phyloP scores from a whole-genome alignment of 345 rosid genomes.

The Hypericum androsaemum region DNA sequence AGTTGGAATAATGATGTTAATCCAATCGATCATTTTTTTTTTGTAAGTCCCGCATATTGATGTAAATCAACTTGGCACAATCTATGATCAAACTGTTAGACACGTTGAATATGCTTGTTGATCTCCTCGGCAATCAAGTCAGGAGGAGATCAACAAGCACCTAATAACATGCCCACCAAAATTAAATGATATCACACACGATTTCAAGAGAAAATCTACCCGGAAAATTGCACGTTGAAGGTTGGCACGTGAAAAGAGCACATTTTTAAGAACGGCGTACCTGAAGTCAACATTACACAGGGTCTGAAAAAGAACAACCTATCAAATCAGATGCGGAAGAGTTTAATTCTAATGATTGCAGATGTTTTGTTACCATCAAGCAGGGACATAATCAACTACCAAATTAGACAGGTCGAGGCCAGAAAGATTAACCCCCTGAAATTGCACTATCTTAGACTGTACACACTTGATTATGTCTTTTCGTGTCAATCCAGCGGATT shows the following conservation, averaged over 20 bases:
- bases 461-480: constrained; percentile 80
- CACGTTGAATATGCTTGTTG: too few species aligned
- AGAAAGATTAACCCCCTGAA: constrained; percentile 81
- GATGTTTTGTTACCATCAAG: neutral
- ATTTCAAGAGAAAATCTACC: constrained; percentile 23
- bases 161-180: too few species aligned
- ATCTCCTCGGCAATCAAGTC: too few species aligned
- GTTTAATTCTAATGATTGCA: neutral
- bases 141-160: too few species aligned
- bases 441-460: constrained; percentile 64
- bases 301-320: constrained; percentile 46
- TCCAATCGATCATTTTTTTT: constrained; percentile 4
- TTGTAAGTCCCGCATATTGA: neutral
- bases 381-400: constrained; percentile 33
- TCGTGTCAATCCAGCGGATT: constrained; percentile 62
- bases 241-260: constrained; percentile 83
- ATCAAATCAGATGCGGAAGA: neutral
- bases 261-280: constrained; percentile 71
- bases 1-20: constrained; percentile 11
- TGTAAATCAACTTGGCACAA: neutral
- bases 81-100: neutral
- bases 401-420: constrained; percentile 90
- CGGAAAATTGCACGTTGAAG: constrained; percentile 78
- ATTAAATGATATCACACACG: too few species aligned
- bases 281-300: constrained; percentile 80